Evolutionary conservation across 768 basidiomycete genomes (phyloP), one percentile per base, ranked within the genome.

Genomic region (Clavaria fumosa): DNA sequence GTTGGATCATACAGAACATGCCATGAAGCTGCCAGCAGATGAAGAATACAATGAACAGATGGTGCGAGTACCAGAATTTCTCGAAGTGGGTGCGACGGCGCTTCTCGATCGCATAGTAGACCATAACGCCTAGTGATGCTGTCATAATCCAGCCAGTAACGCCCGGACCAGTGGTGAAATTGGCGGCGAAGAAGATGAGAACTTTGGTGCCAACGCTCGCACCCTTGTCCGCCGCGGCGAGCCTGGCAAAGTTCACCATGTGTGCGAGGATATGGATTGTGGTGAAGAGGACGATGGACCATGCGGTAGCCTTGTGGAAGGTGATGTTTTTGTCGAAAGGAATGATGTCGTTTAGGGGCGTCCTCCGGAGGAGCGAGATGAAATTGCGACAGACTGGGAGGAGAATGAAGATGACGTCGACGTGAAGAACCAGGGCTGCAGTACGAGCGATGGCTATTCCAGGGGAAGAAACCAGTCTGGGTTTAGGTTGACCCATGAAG

Each of bases 1-100:
- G 89, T 58, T 83, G 62, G 61, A 91, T 86, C 84, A 90, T 88
- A 61, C 88, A 90, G 72, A 86, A 91, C 82, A 91, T 81, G 38
- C 89, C 89, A 52, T 91, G 90, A 21, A 93, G 63, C 55, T 96
- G 91, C 91, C 91, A 95, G 52, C 67, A 63, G 54, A 88, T 69
- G 66, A 96, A 95, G 72, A 93, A 93, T 41, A 84, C 53, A 50
- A 93, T 72, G 64, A 90, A 93, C 43, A 95, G 65, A 54, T 95
- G 82, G 53, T 85, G 77, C 6, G 73, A 69, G 56, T 86, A 88
- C 80, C 83, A 89, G 64, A 91, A 91, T 51, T 67, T 61, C 61
- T 96, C 89, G 47, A 90, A 96, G 47, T 77, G 70, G 9, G 72
- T 69, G 39, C 75, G 69, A 36, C 78, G 72, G 21, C 69, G 62